Percentiles rank a stretch among this genome's conserved stretches.
Conservation (phyloP, 768 basidiomycete species). For the Suillus spraguei region DNA sequence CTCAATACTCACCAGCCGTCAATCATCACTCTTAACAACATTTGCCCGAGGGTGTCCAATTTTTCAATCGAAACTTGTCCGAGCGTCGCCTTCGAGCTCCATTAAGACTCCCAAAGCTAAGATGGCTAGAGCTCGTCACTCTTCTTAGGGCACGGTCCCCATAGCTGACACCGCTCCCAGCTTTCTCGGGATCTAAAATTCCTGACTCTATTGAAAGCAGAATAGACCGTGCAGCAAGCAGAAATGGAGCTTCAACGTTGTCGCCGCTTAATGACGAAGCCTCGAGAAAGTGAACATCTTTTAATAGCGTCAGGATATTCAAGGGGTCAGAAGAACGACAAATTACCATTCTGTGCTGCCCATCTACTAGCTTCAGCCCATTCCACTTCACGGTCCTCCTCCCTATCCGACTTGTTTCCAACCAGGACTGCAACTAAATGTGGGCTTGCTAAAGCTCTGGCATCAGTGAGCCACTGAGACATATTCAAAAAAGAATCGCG, state of each 20-base stretch:
- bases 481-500: conserved; percentile 87
- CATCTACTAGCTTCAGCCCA: conserved; percentile 94
- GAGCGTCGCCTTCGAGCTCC: conserved; percentile 59
- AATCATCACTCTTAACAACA: conserved; percentile 55
- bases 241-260: conserved; percentile 93
- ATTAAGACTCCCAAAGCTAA: conserved; percentile 84
- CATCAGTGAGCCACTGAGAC: conserved; percentile 90
- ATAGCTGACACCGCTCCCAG: conserved; percentile 95
- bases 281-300: conserved; percentile 93
- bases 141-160: conserved; percentile 91
- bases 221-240: conserved; percentile 84
- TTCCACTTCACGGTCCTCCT: conserved; percentile 94
- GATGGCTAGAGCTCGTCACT: conserved; percentile 87
- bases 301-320: conserved; percentile 10
- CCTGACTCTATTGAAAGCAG: conserved; percentile 91
- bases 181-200: conserved; percentile 87
- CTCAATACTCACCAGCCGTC: conserved; percentile 1
- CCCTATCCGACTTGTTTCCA: conserved; percentile 94
- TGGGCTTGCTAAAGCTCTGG: conserved; percentile 88
- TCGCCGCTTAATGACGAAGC: conserved; percentile 90
- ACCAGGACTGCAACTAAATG: conserved; percentile 89
- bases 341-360: conserved; percentile 92
- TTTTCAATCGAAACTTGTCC: conserved; percentile 61
- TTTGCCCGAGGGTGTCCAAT: conserved; percentile 61
- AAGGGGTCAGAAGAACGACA: conserved; percentile 11